Conservation (phyloP, 2,329 filamentous ascomycete species). For the Penicillium sclerotiorum region DNA sequence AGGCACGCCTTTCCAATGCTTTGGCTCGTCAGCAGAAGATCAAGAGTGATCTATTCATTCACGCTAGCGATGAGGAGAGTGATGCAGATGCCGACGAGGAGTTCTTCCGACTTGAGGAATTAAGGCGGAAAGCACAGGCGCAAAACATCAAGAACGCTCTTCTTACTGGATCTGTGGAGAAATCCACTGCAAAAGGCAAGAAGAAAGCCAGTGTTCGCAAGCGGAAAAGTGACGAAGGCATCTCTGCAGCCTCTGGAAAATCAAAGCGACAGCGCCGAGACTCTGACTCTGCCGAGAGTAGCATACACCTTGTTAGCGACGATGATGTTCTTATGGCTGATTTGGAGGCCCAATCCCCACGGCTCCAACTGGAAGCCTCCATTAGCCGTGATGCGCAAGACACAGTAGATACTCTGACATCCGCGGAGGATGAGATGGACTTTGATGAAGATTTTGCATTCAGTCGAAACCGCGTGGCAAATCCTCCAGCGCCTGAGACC, state of each 20-base stretch:
- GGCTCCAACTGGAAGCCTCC: conserved; percentile 18
- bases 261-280: conserved; percentile 35
- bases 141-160: conserved; percentile 54
- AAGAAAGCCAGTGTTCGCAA: conserved; percentile 33
- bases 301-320: conserved; percentile 26
- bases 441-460: conserved; percentile 40
- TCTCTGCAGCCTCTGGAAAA: conserved; percentile 22
- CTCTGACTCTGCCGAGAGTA: conserved; percentile 19
- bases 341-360: conserved; percentile 19
- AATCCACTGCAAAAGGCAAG: conserved; percentile 29
- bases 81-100: conserved; percentile 72
- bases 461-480: conserved; percentile 27
- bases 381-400: conserved; percentile 18
- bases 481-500: conserved; percentile 7
- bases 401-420: conserved; percentile 29
- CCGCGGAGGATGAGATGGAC: conserved; percentile 35
- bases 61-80: conserved; percentile 85
- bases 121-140: conserved; percentile 61
- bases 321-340: conserved; percentile 38
- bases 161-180: conserved; percentile 40
- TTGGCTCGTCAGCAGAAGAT: conserved; percentile 76
- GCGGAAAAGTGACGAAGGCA: conserved; percentile 31
- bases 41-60: conserved; percentile 82
- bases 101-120: conserved; percentile 78
- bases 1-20: conserved; percentile 66